A percentile compares a stretch with the other conserved stretches of the same genome.
Evolutionary conservation across 1,139 yeast genomes (phyloP).

Genomic region (Hansenula sp.): DNA sequence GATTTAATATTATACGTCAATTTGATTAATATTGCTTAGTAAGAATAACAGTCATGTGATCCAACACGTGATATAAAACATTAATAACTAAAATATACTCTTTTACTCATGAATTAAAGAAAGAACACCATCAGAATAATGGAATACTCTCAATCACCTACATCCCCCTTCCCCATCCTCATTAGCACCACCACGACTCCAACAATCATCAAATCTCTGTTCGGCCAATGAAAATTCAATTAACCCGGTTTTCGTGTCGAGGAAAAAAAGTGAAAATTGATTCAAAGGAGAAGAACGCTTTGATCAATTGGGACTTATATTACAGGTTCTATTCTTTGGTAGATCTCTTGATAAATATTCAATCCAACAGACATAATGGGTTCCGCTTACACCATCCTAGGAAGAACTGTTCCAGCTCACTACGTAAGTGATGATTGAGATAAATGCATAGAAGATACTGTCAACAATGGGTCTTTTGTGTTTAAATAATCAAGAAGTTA

Average conservation of each 20-base stretch:
- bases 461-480: neutral
- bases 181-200: neutral
- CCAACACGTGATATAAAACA: too few species aligned
- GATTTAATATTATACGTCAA: too few species aligned
- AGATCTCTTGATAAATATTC: neutral
- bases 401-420: slow-evolving; percentile 73
- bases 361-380: slow-evolving; percentile 46
- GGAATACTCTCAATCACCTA: neutral
- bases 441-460: too few species aligned
- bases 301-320: too few species aligned
- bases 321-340: too few species aligned
- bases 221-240: slow-evolving; percentile 3
- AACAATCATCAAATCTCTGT: too few species aligned
- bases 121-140: too few species aligned
- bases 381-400: slow-evolving; percentile 74
- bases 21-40: too few species aligned
- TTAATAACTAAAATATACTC: too few species aligned
- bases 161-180: neutral
- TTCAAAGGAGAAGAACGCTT: neutral
- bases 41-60: too few species aligned
- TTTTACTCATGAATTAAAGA: too few species aligned
- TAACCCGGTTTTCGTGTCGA: slow-evolving; percentile 2
- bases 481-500: neutral
- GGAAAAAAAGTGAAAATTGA: slow-evolving; percentile 1
- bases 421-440: slow-evolving; percentile 45